phyloP scores from a whole-genome alignment of 2,329 filamentous ascomycete genomes.

The Ophiostoma ips region DNA sequence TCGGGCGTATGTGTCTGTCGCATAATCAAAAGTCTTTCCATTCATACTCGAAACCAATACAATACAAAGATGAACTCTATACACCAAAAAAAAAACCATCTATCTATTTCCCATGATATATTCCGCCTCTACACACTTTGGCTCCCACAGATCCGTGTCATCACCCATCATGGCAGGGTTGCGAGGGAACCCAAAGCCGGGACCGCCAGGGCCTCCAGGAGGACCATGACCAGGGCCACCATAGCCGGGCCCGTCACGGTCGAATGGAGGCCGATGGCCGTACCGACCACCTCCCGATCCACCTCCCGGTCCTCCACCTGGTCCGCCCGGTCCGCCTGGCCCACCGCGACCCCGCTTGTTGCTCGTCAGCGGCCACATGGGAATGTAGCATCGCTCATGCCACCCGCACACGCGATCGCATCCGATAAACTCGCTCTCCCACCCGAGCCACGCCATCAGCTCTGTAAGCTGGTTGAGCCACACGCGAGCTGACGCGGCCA shows the following conservation, averaged over 20 bases:
- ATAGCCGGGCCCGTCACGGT: not conserved
- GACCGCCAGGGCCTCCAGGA: slow-evolving; percentile 1
- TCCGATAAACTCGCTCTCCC: slow-evolving; percentile 31
- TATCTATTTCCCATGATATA: slow-evolving; percentile 8
- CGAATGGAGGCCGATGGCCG: not conserved
- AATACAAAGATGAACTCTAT: not conserved
- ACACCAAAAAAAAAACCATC: not conserved
- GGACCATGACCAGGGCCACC: not conserved
- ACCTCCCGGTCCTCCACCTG: not conserved
- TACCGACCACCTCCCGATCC: not conserved
- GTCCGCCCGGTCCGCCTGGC: not conserved
- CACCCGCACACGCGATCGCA: slow-evolving; percentile 27
- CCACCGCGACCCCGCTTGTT: slow-evolving; percentile 3
- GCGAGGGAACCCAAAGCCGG: slow-evolving; percentile 10
- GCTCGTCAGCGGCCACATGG: slow-evolving; percentile 33
- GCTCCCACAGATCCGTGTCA: slow-evolving; percentile 20
- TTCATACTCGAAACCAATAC: not conserved
- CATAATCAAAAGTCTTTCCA: not conserved
- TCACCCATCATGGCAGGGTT: slow-evolving; percentile 15
- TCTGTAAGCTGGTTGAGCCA: slow-evolving; percentile 26
- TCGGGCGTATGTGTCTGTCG: slow-evolving; percentile 33
- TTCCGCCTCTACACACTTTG: slow-evolving; percentile 16
- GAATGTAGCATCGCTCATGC: slow-evolving; percentile 33
- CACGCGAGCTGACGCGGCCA: not conserved
- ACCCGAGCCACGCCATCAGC: slow-evolving; percentile 35